Evolutionary conservation across 345 rosid species (phyloP).

Genomic region (Conringia planisiliqua): DNA sequence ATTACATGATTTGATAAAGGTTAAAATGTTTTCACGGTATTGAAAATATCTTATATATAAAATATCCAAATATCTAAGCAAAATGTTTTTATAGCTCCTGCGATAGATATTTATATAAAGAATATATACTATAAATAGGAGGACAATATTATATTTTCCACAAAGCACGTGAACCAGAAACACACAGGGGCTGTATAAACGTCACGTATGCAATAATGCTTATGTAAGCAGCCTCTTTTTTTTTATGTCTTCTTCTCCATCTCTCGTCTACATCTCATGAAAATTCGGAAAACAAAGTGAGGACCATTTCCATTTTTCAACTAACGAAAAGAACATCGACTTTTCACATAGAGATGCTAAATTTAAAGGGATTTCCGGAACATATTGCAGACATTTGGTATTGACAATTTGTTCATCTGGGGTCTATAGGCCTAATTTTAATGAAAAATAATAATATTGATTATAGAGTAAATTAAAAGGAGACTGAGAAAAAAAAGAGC

Average conservation of each 20-base stretch:
- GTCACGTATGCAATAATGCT: slow-evolving; percentile 29
- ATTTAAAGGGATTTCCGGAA: neutral
- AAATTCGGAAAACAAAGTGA: neutral
- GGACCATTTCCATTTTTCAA: slow-evolving; percentile 2
- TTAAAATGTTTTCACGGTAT: neutral
- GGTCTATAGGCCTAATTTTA: slow-evolving; percentile 1
- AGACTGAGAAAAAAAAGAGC: neutral
- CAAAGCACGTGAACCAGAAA: slow-evolving; percentile 13
- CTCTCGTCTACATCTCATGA: slow-evolving; percentile 3
- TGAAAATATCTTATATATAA: neutral
- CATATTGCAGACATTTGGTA: slow-evolving; percentile 23
- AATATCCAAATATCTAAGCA: neutral
- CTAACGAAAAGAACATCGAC: neutral
- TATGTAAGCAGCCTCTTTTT: slow-evolving; percentile 16
- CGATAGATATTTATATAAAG: neutral
- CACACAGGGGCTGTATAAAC: slow-evolving; percentile 3
- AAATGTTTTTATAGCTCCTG: neutral
- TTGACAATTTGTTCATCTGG: slow-evolving; percentile 21
- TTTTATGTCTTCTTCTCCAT: neutral
- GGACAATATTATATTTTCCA: neutral
- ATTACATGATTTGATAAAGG: neutral
- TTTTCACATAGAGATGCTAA: slow-evolving; percentile 4
- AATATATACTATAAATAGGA: neutral
- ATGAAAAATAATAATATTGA: neutral
- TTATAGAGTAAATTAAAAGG: neutral